A percentile compares a stretch with the other conserved stretches of the same genome.
phyloP scores from a whole-genome alignment of 768 basidiomycete genomes.

The Leccinum disarticulatum region DNA sequence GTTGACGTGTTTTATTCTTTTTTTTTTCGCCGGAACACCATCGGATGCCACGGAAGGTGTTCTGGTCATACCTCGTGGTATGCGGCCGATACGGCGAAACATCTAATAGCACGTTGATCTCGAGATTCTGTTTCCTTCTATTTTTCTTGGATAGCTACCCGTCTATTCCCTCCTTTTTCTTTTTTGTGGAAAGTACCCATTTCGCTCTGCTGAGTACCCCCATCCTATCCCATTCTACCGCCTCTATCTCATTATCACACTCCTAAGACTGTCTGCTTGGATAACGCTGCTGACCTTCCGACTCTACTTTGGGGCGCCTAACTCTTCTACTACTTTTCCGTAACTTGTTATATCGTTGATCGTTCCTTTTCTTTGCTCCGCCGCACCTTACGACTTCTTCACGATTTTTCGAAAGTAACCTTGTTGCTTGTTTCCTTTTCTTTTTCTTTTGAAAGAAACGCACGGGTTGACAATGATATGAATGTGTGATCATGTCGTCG shows the following conservation, averaged over 20 bases:
- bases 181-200: slow-evolving; percentile 12
- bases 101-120: not conserved
- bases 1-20: not conserved
- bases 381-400: slow-evolving; percentile 9
- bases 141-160: slow-evolving; percentile 11
- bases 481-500: not conserved
- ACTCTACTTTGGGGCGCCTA: not conserved
- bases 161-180: slow-evolving; percentile 4
- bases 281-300: slow-evolving; percentile 4
- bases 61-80: not conserved
- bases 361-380: not conserved
- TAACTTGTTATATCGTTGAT: not conserved
- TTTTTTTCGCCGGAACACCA: slow-evolving; percentile 1
- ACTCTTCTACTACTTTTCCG: not conserved
- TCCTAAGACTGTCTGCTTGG: slow-evolving; percentile 8
- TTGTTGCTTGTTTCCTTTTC: not conserved
- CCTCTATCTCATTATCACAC: slow-evolving; percentile 2
- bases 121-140: not conserved
- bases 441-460: not conserved
- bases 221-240: not conserved
- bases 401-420: slow-evolving; percentile 12
- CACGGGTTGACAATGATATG: not conserved
- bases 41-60: not conserved
- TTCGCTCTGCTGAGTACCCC: slow-evolving; percentile 3
- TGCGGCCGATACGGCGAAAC: not conserved